phyloP scores from a whole-genome alignment of 2,329 filamentous ascomycete genomes.

The Diaporthe longicolla region DNA sequence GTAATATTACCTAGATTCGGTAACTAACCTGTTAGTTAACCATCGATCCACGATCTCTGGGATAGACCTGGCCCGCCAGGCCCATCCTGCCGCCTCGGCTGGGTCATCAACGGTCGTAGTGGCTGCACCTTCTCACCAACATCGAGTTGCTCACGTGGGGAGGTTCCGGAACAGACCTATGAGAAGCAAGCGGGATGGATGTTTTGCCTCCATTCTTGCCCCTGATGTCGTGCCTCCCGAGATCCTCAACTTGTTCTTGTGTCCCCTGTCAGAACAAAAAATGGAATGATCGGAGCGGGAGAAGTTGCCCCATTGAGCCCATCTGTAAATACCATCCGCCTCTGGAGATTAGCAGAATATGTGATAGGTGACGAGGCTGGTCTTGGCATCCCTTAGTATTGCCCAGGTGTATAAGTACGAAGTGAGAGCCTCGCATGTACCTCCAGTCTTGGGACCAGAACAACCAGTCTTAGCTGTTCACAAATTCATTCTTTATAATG shows the following conservation, averaged over 20 bases:
- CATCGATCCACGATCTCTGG: slow-evolving; percentile 22
- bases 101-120: not conserved
- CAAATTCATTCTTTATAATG: slow-evolving; percentile 25
- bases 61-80: not conserved
- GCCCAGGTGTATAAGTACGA: slow-evolving; percentile 13
- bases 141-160: not conserved
- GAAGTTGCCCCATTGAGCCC: not conserved
- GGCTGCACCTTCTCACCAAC: not conserved
- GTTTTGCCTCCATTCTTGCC: not conserved
- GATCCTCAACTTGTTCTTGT: not conserved
- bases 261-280: slow-evolving; percentile 8
- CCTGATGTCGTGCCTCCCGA: slow-evolving; percentile 16
- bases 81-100: not conserved
- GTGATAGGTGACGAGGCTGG: not conserved
- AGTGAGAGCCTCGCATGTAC: not conserved
- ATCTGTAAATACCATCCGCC: not conserved
- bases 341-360: slow-evolving; percentile 16
- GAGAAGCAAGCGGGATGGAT: not conserved
- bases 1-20: slow-evolving; percentile 6
- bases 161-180: not conserved
- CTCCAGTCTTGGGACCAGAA: not conserved
- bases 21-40: not conserved
- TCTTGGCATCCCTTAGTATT: slow-evolving; percentile 18
- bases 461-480: slow-evolving; percentile 24
- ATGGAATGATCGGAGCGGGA: not conserved